Evolutionary conservation across 208 protist species (phyloP).

Genomic region (Trypanosoma conorhini): DNA sequence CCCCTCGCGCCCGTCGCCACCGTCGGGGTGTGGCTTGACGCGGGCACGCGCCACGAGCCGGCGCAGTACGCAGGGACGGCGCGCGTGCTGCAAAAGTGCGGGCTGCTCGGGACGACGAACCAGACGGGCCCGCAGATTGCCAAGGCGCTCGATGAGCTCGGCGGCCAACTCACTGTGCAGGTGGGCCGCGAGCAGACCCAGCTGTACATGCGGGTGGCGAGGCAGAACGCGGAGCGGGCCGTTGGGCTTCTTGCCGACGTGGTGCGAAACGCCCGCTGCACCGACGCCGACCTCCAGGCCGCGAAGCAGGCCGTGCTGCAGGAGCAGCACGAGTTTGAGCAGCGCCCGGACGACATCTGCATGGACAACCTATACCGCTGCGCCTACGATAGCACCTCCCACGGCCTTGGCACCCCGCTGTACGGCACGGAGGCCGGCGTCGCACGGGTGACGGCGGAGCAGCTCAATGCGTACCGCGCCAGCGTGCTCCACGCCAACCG

Average conservation of each 20-base stretch:
- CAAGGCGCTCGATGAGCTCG: constrained; percentile 95
- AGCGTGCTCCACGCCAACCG: constrained; percentile 90
- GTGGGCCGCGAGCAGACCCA: constrained; percentile 97
- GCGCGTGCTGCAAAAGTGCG: constrained; percentile 98
- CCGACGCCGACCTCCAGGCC: constrained; percentile 82
- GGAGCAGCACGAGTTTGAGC: constrained; percentile 94
- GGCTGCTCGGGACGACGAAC: constrained; percentile 96
- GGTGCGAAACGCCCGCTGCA: constrained; percentile 93
- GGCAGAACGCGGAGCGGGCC: constrained; percentile 92
- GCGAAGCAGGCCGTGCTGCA: constrained; percentile 91
- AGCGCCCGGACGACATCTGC: constrained; percentile 93
- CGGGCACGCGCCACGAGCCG: constrained; percentile 96
- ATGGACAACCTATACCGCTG: constrained; percentile 97
- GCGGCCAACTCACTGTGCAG: constrained; percentile 96
- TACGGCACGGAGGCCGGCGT: constrained; percentile 96
- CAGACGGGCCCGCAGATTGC: constrained; percentile 89
- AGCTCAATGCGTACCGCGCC: constrained; percentile 85
- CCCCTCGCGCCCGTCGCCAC: constrained; percentile 91
- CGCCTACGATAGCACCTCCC: constrained; percentile 89
- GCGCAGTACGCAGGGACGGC: constrained; percentile 96
- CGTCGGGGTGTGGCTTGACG: constrained; percentile 97
- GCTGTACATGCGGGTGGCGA: constrained; percentile 95
- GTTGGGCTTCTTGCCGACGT: constrained; percentile 97
- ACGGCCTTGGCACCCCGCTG: constrained; percentile 94
- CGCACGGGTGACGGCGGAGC: constrained; percentile 64